Evolutionary conservation across 2,329 filamentous ascomycete genomes (phyloP), one percentile per base, ranked within the genome.

Genomic region (Botrytis byssoidea): DNA sequence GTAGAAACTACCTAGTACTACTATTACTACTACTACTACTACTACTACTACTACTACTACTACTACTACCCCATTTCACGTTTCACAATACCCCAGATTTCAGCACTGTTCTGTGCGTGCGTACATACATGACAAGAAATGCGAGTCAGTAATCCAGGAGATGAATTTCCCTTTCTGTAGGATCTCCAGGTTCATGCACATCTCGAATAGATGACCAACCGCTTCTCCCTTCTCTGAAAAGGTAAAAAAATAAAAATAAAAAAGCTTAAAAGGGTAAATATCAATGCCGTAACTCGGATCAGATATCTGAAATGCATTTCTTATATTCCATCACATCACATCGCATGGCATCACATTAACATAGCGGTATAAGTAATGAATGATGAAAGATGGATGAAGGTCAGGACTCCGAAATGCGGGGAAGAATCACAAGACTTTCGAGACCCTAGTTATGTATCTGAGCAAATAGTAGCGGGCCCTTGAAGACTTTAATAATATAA

Each of bases 131-230:
- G 32, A 40, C 29, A 25, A 66, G 12, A 44, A 48, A 35, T 32
- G 63, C 44, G 64, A 66, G 64, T 66, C 64, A 66, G 64, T 66
- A 22, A 68, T n/a, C 25, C 66, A 59, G 66, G 66, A 69, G 66
- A 69, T 69, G 10, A 9, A 16, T 57, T 68, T 42, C 48, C 48
- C 61, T 46, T 57, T 42, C 46, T 32, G 66, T 42, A 42, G 25
- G 25, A 42, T 69, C 48, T 57, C 66, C 66, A 57, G 32, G 35
- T 42, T 63, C 37, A 63, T 63, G 60, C 35, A 63, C 35, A 40
- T 14, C 25, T 63, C 6, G 35, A 32, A 59, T 59, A 57, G 14
- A 29, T 12, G 12, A 6, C 57, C 57, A 59, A 59, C 14, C 35
- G 14, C 60, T 22, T 40, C 60, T 40, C 7, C 60, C 60, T 40